Evolutionary conservation across 108 stramenopile species (phyloP), one percentile per base, ranked within the genome.

Genomic region (Skeletonema costatum): DNA sequence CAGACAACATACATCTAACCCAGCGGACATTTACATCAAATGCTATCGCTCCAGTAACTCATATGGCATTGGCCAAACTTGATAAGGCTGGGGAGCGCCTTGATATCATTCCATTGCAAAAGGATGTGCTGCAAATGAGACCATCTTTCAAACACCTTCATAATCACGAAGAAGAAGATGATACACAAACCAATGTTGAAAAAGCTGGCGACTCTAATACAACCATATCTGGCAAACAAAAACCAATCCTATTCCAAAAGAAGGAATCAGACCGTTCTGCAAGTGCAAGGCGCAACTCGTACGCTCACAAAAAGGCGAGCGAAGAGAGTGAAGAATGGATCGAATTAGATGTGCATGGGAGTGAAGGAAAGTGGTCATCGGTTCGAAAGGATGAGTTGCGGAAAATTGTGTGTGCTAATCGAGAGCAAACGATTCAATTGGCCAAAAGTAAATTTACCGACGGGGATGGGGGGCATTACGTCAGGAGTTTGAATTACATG

Each of bases 281-380:
- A 16, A 62, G 75, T 66, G 89, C 89, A 25, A 85, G 93, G 33
- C 87, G 90, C 42, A 87, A 85, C 29, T 85, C 87, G 36, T 96
- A 92, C 78, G 93, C 93, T 5, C 91, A 88, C 83, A 89, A 93
- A 71, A 85, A 87, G 61, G 83, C 92, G 21, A 84, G 82, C 32
- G 92, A 97, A 75, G 97, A 96, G 50, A 82, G 81, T 2, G 97
- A 97, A 81, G 86, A 86, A 44, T 97, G 97, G 97, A 74, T 91
- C 17, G 75, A 83, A 0, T 75, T 97, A 21, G 73, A 90, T 21
- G 85, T 93, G 5, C 81, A 89, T 60, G 87, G 72, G 9, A 56
- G 70, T 17, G 74, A 42, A 3, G 70, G 65, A n/a, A 61, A 25
- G 29, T 60, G 68, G 64, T 60, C 68, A 19, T 44, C 70, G 31